Base-by-base conservation (phyloP, 1,284 basidiomycete species). In the Vanrija sp. region DNA sequence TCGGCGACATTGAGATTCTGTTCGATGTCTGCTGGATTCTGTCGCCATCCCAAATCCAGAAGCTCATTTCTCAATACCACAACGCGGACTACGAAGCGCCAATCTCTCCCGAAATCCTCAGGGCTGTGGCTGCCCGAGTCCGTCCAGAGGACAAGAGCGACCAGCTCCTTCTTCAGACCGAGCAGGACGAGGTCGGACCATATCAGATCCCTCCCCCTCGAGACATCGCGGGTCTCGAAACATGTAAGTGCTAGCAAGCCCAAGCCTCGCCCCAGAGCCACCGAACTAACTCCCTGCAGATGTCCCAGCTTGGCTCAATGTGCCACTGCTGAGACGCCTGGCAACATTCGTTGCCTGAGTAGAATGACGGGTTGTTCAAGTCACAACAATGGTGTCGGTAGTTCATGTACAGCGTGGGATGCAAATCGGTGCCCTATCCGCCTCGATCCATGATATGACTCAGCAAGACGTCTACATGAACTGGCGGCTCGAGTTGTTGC, bases 21-120 rank as follows among this genome's bases (percentile, higher is more conserved):
- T 98, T 97, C 72, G 89, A 96, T 72, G 95, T 98, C 51, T 98
- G 94, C 81, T 98, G 96, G 96, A 98, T 99, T 87, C 81, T 99
- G 49, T 98, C 93, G 56, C 96, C 96, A 0, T 95, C 95, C 72
- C 96, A 99, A 76, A 98, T 99, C 66, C 96, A 98, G 79, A 89
- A 95, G 69, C 91, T 97, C 83, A 96, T 95, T 77, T 88, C 88
- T 56, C 94, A 96, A 77, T 98, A 98, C 79, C 95, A 96, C 69
- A 94, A 96, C 56, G 96, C 96, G 45, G 96, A 98, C 78, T 67
- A 66, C 27, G 72, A 96, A 87, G 92, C 89, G 63, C 94, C 94
- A 6, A 95, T 98, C 65, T 93, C 93, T 0, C 89, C 91, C 27
- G 94, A 98, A 76, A 97, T 98, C 56, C 80, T 98, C 45, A 87